A percentile compares a stretch with the other conserved stretches of the same genome.
Evolutionary conservation across 495 filamentous ascomycete species (phyloP).

Genomic region (Astrocystis sublimbata): DNA sequence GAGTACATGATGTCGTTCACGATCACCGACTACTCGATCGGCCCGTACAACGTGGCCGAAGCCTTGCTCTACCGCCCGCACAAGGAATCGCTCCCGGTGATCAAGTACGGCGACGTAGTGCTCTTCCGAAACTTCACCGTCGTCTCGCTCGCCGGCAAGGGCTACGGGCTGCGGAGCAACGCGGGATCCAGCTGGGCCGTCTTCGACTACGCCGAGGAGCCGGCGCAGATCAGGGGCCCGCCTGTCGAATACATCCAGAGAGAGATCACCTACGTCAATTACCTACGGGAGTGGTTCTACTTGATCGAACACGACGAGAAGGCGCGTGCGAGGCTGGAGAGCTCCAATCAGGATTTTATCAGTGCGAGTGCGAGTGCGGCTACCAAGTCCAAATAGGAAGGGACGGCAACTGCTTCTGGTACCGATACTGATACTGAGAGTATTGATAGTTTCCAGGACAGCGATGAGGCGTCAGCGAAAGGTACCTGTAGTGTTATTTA

Average conservation of each 20-base stretch:
- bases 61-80: conserved; percentile 77
- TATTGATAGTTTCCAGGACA: too few relatives aligned
- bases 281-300: conserved; percentile 43
- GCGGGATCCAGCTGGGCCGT: conserved; percentile 65
- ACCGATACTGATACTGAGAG: too few relatives aligned
- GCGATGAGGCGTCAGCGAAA: too few relatives aligned
- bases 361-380: too few relatives aligned
- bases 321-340: conserved; percentile 41
- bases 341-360: conserved; percentile 41
- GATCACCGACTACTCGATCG: conserved; percentile 65
- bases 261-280: conserved; percentile 37
- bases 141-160: conserved; percentile 49
- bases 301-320: conserved; percentile 40
- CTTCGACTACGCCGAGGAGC: conserved; percentile 38
- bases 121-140: conserved; percentile 77
- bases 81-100: conserved; percentile 66
- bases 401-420: background rate
- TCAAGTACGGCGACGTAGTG: conserved; percentile 71
- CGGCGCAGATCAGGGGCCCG: conserved; percentile 47
- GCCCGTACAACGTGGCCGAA: conserved; percentile 47
- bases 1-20: conserved; percentile 70
- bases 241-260: conserved; percentile 44
- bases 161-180: conserved; percentile 48
- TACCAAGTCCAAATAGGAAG: conserved; percentile 13
- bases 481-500: background rate